These are phyloP conservation scores for Galeopsis tetrahit DNA, from an alignment of 257 asterid genomes.

Conservation along the genomic window DNA sequence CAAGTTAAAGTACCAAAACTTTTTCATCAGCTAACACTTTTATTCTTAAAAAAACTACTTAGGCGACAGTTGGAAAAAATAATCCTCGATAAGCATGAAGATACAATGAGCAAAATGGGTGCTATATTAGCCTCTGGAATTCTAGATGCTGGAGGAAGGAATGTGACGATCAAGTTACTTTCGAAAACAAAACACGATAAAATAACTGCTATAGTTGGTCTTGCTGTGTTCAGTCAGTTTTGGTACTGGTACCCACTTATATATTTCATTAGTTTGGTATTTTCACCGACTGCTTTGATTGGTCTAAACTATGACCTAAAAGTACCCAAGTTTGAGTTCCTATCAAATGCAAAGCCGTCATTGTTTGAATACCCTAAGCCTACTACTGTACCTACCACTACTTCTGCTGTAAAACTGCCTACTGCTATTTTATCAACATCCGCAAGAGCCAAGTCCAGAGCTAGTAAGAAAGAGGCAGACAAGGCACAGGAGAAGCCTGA, in stretches of 20 bases:
- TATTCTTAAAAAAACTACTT: neutral
- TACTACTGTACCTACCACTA: constrained; percentile 65
- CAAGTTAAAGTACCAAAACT: no score
- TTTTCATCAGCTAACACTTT: no score
- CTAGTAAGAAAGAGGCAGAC: constrained; percentile 88
- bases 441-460: constrained; percentile 84
- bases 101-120: constrained; percentile 99
- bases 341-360: constrained; percentile 93
- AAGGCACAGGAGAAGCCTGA: constrained; percentile 69
- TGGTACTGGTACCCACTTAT: constrained; percentile 99
- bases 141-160: constrained; percentile 96
- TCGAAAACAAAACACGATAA: constrained; percentile 37
- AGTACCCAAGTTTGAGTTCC: constrained; percentile 88
- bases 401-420: constrained; percentile 84
- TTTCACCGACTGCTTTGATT: constrained; percentile 95
- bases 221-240: constrained; percentile 96
- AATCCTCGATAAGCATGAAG: constrained; percentile 92
- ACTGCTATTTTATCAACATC: constrained; percentile 93
- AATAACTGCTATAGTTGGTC: constrained; percentile 56
- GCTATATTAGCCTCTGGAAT: constrained; percentile 98
- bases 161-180: constrained; percentile 35
- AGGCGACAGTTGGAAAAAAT: constrained; percentile 96
- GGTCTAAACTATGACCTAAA: constrained; percentile 89
- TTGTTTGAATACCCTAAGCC: constrained; percentile 91
- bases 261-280: constrained; percentile 84